Base-by-base conservation (phyloP, 192 early-diverging fungal genomes). In the Chytriomyces hyalinus region DNA sequence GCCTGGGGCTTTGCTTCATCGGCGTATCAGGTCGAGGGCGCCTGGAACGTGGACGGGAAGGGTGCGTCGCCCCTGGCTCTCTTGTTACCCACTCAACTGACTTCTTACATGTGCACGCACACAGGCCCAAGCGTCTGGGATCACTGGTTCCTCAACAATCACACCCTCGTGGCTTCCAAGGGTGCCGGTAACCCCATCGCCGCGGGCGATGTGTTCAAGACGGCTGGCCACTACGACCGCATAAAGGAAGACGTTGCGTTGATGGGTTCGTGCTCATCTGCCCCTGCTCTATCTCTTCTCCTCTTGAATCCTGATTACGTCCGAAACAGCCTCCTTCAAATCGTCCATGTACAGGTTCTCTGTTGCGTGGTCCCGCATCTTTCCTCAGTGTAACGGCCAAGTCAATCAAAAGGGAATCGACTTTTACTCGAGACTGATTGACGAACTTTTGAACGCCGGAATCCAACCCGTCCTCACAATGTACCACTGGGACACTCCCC, bases 1-100 rank as follows among this genome's bases (percentile, higher is more conserved):
- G 69, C 69, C 11, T 70, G 69, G 69, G 69, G 69, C 9, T 70
- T 70, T n/a, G 69, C 49, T 43, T 48, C 49, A 6, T 57, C 85
- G 9, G 85, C 84, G 28, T 77, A 80, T 64, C 85, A 86, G 49
- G 84, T 82, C 44, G 85, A 86, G 68, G 85, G 85, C 49, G 77
- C 81, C 48, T 80, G 78, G 84, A 82, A 86, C 53, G 71, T 20
- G 15, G 84, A 80, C 53, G 85, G 85, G 24, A 84, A 84, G 61
- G 77, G 84, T 7, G 17, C 36, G 36, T 36, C 36, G 0, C 36
- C 36, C 36, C 3, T 2, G 36, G 1, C 36, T 36, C 36, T 36
- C 36, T 36, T 26, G 0, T 26, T 26, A 26, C 24, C 24, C 24
- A 36, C 36, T 36, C 75, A 4, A 50, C 62, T 0, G 76, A 81